These are phyloP conservation scores for Talaromyces liani DNA, from an alignment of 495 filamentous ascomycete species.

Conservation along the genomic window DNA sequence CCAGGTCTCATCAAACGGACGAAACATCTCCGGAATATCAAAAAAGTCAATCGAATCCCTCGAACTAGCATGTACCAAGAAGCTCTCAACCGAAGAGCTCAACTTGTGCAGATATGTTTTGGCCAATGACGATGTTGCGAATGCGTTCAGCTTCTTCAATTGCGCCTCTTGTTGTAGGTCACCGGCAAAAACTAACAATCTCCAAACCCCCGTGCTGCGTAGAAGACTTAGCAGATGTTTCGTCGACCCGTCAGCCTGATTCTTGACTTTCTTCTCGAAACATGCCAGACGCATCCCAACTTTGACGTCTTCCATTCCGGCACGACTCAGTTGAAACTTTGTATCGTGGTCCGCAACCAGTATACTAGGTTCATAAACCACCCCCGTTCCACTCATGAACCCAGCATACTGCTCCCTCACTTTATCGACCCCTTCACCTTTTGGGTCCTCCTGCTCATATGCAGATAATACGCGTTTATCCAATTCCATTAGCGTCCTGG, in stretches of 20 bases:
- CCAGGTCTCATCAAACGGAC: slow-evolving; percentile 18
- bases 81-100: slow-evolving; percentile 9
- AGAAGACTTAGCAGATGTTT: not conserved
- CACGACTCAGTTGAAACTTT: not conserved
- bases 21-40: slow-evolving; percentile 21
- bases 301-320: not conserved
- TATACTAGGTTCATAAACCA: slow-evolving; percentile 14
- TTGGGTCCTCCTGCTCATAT: not conserved
- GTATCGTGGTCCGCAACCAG: slow-evolving; percentile 10
- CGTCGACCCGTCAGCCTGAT: not conserved
- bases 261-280: not conserved
- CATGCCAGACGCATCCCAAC: not conserved
- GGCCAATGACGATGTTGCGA: slow-evolving; percentile 6
- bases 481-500: slow-evolving; percentile 66
- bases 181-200: slow-evolving; percentile 52
- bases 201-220: slow-evolving; percentile 44
- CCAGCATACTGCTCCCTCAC: slow-evolving; percentile 12
- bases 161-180: slow-evolving; percentile 24
- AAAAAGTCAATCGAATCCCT: slow-evolving; percentile 11
- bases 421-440: slow-evolving; percentile 13
- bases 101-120: not conserved
- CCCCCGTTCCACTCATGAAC: slow-evolving; percentile 15
- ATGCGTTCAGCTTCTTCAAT: slow-evolving; percentile 3
- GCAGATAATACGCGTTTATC: slow-evolving; percentile 25
- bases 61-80: slow-evolving; percentile 13